Percentiles rank a stretch among this genome's conserved stretches.
These are phyloP conservation scores for Bombardia bombarda DNA, from an alignment of 495 filamentous ascomycete species.

Conservation along the genomic window DNA sequence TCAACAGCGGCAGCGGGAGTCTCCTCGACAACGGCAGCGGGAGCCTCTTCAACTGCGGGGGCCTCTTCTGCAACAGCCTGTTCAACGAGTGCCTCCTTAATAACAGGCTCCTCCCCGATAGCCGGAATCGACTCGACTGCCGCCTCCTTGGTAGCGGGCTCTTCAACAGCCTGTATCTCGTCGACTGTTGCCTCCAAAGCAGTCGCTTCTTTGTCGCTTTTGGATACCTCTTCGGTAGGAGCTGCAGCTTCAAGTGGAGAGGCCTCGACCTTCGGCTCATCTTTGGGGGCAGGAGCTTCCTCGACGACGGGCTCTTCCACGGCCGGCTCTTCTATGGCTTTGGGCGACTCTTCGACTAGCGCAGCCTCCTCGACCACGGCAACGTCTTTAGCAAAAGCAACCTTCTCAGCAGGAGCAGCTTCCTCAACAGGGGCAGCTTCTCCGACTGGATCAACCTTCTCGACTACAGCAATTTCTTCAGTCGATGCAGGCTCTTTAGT, in stretches of 20 bases:
- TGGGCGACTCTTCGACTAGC: no score
- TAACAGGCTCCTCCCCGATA: slow-evolving; percentile 3
- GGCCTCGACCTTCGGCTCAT: background rate
- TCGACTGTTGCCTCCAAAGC: background rate
- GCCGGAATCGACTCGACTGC: background rate
- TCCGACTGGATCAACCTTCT: no score
- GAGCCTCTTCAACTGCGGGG: slow-evolving; percentile 1
- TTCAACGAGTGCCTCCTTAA: slow-evolving; percentile 1
- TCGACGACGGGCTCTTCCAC: background rate
- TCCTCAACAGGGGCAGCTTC: no score
- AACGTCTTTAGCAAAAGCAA: no score
- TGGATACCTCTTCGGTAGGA: background rate
- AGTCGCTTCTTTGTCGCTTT: background rate
- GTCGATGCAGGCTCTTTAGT: no score
- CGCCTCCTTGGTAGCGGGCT: slow-evolving; percentile 1
- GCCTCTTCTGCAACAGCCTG: slow-evolving; percentile 1
- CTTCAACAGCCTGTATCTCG: background rate
- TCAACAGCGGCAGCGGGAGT: no score
- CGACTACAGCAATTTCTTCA: no score
- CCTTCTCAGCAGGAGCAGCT: no score
- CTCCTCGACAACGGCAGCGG: no score
- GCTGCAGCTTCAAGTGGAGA: background rate
- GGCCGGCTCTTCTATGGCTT: no score
- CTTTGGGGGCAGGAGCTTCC: background rate
- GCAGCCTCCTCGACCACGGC: no score